Base-by-base conservation (phyloP, 2,329 filamentous ascomycete genomes). In the Neobulgaria alba region DNA sequence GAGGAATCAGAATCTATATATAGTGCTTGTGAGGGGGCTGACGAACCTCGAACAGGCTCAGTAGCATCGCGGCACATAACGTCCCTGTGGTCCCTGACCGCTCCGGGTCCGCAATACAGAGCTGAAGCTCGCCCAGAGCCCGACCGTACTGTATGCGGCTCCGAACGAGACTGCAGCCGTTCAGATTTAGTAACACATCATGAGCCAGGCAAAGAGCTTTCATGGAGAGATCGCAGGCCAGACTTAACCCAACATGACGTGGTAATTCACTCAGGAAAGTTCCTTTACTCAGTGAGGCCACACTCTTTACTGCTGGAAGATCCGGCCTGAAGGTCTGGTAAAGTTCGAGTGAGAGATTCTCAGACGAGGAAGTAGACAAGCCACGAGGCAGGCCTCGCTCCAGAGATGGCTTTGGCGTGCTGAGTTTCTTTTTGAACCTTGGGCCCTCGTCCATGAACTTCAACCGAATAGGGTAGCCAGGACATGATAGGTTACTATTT, bases 231-330 rank as follows among this genome's bases (percentile, higher is more conserved):
- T 34, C 32, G 18, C 32, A 34, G 15, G 32, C 32, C 16, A 12
- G 7, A 12, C 16, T 34, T 34, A 34, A 18, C 12, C 32, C 32
- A n/a, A 34, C 32, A 16, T 34, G 32, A 34, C 32, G 32, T 9
- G 32, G 32, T 16, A 34, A 34, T 7, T 15, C 32, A 16, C 3
- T 34, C 18, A 34, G 5, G 32, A 34, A 16, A 5, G 14, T 16
- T 3, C n/a, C 18, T 16, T 34, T 34, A 18, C 9, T 34, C 15
- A 34, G 18, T 34, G 32, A 34, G 9, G 9, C 15, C 32, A 34
- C n/a, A 34, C 15, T 34, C 32, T 34, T 34, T n/a, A 34, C 16
- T 34, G 16, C 32, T 34, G 32, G 32, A 16, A 34, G 32, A 17
- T 34, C 32, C 18, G 32, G 12, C 15, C 16, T 34, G 15, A 34